Evolutionary conservation across 129 eudicot genomes (phyloP).

Genomic region (Silybum marianum): DNA sequence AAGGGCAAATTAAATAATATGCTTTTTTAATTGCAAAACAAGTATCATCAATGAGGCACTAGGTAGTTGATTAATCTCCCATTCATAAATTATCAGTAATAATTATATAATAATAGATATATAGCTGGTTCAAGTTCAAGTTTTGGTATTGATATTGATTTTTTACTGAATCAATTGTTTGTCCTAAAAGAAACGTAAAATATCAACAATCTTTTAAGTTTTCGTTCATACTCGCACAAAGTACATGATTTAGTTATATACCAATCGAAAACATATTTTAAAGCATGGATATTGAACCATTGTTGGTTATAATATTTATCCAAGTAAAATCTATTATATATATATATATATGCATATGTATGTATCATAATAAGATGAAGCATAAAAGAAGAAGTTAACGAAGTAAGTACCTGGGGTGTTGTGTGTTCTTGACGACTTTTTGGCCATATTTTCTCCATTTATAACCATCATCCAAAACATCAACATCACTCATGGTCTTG

Average conservation of each 20-base stretch:
- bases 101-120: neutral
- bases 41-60: neutral
- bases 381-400: neutral
- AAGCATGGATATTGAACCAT: too few relatives aligned
- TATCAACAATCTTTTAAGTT: neutral
- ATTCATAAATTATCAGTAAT: too few relatives aligned
- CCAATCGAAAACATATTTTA: too few relatives aligned
- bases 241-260: too few relatives aligned
- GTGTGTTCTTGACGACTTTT: conserved; percentile 92
- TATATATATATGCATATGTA: neutral
- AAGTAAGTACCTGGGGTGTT: conserved; percentile 70
- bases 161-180: neutral
- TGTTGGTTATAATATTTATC: neutral
- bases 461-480: conserved; percentile 89
- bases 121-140: neutral
- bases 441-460: conserved; percentile 92
- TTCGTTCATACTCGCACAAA: too few relatives aligned
- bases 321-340: neutral
- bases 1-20: neutral
- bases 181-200: neutral
- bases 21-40: neutral
- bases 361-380: neutral
- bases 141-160: neutral
- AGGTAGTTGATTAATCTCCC: too few relatives aligned
- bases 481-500: conserved; percentile 90